These are phyloP conservation scores for Colletotrichum sp. DNA, from an alignment of 2,329 filamentous ascomycete genomes.

Conservation along the genomic window DNA sequence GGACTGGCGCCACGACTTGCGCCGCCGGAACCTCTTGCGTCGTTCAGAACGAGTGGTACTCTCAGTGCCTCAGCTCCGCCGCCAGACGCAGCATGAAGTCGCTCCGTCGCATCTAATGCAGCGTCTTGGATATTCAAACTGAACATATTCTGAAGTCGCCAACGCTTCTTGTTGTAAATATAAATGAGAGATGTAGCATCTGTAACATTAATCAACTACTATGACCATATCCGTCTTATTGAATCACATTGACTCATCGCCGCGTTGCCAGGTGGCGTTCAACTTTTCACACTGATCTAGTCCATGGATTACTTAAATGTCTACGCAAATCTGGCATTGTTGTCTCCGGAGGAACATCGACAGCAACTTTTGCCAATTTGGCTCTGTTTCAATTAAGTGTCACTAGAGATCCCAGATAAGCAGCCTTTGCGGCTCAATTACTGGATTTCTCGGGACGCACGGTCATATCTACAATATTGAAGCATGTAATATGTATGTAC, in stretches of 20 bases:
- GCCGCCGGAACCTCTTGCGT: constrained; percentile 22
- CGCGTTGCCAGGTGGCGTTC: too few species aligned
- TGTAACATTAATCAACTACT: neutral
- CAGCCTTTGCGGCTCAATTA: too few species aligned
- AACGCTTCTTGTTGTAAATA: neutral
- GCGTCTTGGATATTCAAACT: neutral
- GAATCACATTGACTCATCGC: neutral
- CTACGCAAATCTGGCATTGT: too few species aligned
- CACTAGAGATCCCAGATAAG: too few species aligned
- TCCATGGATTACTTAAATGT: too few species aligned
- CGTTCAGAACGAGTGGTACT: constrained; percentile 48
- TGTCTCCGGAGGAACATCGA: too few species aligned
- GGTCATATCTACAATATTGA: too few species aligned
- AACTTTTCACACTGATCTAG: too few species aligned
- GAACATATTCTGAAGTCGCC: neutral
- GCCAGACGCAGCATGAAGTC: neutral
- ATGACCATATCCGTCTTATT: neutral
- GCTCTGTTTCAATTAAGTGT: too few species aligned
- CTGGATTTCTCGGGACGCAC: too few species aligned
- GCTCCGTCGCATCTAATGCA: neutral
- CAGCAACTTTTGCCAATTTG: too few species aligned
- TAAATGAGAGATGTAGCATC: neutral
- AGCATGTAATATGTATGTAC: neutral
- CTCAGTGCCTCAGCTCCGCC: constrained; percentile 54
- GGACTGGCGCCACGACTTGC: constrained; percentile 27